Evolutionary conservation across 2,329 filamentous ascomycete species (phyloP), one percentile per base, ranked within the genome.

Genomic region (Colletotrichum trifolii): DNA sequence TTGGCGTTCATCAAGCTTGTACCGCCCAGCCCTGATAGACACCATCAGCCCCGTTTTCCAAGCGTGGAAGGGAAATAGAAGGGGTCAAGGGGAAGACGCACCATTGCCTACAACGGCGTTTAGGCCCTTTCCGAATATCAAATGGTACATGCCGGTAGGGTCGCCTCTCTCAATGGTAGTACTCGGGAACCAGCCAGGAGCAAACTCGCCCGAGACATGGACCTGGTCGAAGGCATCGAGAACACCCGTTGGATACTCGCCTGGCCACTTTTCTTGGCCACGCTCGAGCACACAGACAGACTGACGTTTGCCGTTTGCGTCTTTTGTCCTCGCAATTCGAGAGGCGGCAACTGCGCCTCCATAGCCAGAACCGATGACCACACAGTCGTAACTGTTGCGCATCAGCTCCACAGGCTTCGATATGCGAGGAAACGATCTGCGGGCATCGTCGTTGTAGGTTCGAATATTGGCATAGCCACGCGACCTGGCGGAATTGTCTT

Each of bases 341-440:
- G 87, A 86, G 0, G 89, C 89, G 3, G 89, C 89, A 17, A 91
- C 85, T 33, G 84, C 86, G 43, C 87, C 89, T 33, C 89, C 89
- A 73, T 91, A 92, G 1, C 89, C 89, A 9, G 88, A 90, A 1
- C 89, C 89, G 62, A 91, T 86, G 36, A 91, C 87, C 10, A 92
- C 83, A 43, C 85, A 85, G 75, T 91, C 89, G 69, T 92, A 91
- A 7, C 77, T 77, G 60, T 78, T 77, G 34, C 83, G 80, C 72
- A 90, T 83, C 34, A 88, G 75, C 71, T 88, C 83, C 11, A 89
- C 81, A 0, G 85, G 82, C 64, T 81, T 83, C 25, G 85, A 86
- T 64, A 89, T 83, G 1, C 86, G 81, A 1, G 85, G 86, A 66
- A 82, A 87, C 17, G 69, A 17, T 42, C 73, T 69, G 35, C 61